Base-by-base conservation (phyloP, 306 rosid species). In the Macrotyloma uniflorum region DNA sequence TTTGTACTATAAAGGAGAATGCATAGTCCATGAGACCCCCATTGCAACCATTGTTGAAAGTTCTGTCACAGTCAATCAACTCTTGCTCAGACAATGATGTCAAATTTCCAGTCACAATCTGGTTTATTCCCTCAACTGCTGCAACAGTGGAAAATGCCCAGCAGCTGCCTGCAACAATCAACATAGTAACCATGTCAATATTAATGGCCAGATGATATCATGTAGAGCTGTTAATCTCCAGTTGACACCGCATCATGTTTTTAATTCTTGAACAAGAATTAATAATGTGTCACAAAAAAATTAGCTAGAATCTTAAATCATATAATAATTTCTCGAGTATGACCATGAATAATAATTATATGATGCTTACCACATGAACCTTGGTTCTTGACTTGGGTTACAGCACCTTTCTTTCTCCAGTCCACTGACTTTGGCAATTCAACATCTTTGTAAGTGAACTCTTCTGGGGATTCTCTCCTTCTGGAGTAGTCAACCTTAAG, bases 1-100 rank as follows among this genome's bases (percentile, higher is more conserved):
- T 89, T 61, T 84, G 57, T 0, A 65, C 77, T 1, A 91, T 87
- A 49, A 70, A 91, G 26, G 88, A 67, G 79, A 87, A 89, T 18
- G 96, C 96, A 74, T 89, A 89, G 69, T 91, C 93, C 96, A 84
- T 89, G 49, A 92, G 89, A 24, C 96, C 96, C 57, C 93, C 93
- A 79, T 87, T 87, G 84, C 96, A 91, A 20, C 93, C 93, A 74
- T 75, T 89, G 84, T 91, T 89, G 83, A 80, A 84, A 5, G 82
- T 72, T 68, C 20, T 89, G 85, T 91, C 93, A 73, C 93, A 89
- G 28, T 91, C 96, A 42, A 87, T 86, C 53, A 91, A 77, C 69
- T 91, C 89, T 76, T 89, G 96, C 84, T 91, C 93, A 0, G 93
- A 89, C 75, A 91, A 72, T 0, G 90, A 72, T 40, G 88, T 87